Conservation (phyloP, 2,329 filamentous ascomycete species). For the Xylariaceae sp. region DNA sequence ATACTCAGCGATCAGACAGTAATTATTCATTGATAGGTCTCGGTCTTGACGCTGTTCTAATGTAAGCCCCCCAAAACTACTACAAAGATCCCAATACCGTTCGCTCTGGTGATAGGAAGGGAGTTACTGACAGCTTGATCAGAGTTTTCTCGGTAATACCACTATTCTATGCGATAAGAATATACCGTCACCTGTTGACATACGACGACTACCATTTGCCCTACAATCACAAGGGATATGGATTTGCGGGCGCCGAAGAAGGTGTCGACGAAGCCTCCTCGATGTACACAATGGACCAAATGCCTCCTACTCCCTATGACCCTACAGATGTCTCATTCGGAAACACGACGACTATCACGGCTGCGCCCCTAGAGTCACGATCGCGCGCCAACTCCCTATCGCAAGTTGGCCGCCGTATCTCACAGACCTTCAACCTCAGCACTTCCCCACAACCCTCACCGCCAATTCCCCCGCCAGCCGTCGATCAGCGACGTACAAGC, state of each 20-base stretch:
- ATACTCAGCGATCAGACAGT: slow-evolving; percentile 42
- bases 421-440: slow-evolving; percentile 18
- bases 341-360: background rate
- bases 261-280: slow-evolving; percentile 28
- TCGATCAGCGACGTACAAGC: slow-evolving; percentile 22
- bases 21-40: slow-evolving; percentile 50
- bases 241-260: slow-evolving; percentile 36
- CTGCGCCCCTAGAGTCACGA: background rate
- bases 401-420: slow-evolving; percentile 21
- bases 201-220: slow-evolving; percentile 52
- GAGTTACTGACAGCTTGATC: background rate
- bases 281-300: slow-evolving; percentile 20
- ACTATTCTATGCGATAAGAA: slow-evolving; percentile 45
- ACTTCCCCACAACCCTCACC: slow-evolving; percentile 17
- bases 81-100: background rate
- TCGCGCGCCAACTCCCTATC: slow-evolving; percentile 22
- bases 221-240: slow-evolving; percentile 48
- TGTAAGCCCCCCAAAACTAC: slow-evolving; percentile 39
- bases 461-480: background rate
- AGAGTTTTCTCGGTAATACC: slow-evolving; percentile 44
- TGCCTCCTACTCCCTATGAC: slow-evolving; percentile 23
- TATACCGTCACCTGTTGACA: slow-evolving; percentile 46
- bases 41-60: slow-evolving; percentile 45
- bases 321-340: slow-evolving; percentile 15
- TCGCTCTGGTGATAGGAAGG: background rate